phyloP scores from a whole-genome alignment of 352 stramenopile species.

The Thraustochytrium striatum region DNA sequence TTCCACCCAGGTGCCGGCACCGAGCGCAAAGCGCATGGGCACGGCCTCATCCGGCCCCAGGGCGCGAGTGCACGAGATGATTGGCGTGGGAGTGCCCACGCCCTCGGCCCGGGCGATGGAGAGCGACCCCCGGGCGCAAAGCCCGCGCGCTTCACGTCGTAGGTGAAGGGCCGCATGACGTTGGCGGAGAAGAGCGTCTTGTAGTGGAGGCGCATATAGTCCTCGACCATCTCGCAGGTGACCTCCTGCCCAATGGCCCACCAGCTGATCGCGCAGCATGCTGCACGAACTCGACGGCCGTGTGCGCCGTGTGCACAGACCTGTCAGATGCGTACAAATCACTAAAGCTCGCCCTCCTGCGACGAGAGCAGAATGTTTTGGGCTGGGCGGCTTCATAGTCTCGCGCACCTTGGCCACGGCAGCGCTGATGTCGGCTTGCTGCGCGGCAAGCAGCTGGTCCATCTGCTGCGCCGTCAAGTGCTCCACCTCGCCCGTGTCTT shows the following conservation, averaged over 20 bases:
- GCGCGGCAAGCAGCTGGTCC: background rate
- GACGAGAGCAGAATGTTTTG: slow-evolving; percentile 49
- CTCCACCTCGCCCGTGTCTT: too few species aligned
- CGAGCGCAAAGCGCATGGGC: slow-evolving; percentile 52
- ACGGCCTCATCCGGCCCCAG: background rate
- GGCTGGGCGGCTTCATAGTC: too few species aligned
- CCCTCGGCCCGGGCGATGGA: slow-evolving; percentile 47
- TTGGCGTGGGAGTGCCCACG: slow-evolving; percentile 9
- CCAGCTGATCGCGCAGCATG: slow-evolving; percentile 59
- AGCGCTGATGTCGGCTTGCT: background rate
- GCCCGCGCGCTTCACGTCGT: slow-evolving; percentile 55
- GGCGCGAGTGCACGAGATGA: background rate
- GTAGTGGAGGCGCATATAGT: slow-evolving; percentile 61
- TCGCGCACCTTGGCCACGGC: slow-evolving; percentile 20
- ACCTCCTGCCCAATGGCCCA: slow-evolving; percentile 60
- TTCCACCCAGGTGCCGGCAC: slow-evolving; percentile 57
- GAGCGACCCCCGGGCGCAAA: slow-evolving; percentile 58
- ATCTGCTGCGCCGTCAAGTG: too few species aligned
- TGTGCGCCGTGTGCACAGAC: too few species aligned
- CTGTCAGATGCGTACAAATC: too few species aligned
- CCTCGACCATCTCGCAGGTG: slow-evolving; percentile 55
- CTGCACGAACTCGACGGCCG: too few species aligned
- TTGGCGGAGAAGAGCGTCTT: slow-evolving; percentile 54
- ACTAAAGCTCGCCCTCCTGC: slow-evolving; percentile 49
- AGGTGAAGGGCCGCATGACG: slow-evolving; percentile 57